A percentile compares a stretch with the other conserved stretches of the same genome.
Conservation (phyloP, 2,329 filamentous ascomycete species). For the Pestalotiopsis sp. region DNA sequence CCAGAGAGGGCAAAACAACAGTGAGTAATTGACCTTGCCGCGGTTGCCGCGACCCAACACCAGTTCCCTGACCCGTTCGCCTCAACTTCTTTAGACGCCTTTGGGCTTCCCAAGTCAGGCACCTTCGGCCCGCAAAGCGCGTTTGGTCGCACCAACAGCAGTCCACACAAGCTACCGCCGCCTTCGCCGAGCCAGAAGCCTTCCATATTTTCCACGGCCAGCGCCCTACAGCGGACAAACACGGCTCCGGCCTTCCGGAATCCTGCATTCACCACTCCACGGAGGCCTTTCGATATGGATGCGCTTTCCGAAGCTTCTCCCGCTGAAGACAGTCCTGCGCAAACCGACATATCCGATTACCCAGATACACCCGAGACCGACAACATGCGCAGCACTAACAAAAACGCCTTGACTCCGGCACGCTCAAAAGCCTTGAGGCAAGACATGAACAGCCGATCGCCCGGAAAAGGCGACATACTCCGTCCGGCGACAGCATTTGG, state of each 20-base stretch:
- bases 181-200: constrained; percentile 29
- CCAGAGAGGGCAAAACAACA: constrained; percentile 39
- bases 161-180: constrained; percentile 41
- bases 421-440: constrained; percentile 38
- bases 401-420: constrained; percentile 52
- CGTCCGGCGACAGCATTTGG: constrained; percentile 38
- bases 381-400: constrained; percentile 34
- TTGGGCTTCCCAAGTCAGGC: constrained; percentile 28
- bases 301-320: constrained; percentile 57
- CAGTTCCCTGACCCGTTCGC: background rate
- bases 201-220: constrained; percentile 44
- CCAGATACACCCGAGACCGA: constrained; percentile 51
- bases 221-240: constrained; percentile 41
- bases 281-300: constrained; percentile 56
- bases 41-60: background rate
- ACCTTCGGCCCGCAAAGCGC: constrained; percentile 36
- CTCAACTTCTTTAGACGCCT: constrained; percentile 5
- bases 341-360: constrained; percentile 58
- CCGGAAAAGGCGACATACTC: constrained; percentile 67
- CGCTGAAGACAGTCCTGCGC: constrained; percentile 61
- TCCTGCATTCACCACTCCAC: constrained; percentile 65
- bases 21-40: constrained; percentile 33
- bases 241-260: constrained; percentile 60
- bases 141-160: constrained; percentile 27
- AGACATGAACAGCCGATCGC: constrained; percentile 36